phyloP scores from a whole-genome alignment of 345 rosid genomes.

The Gossypium arboreum region DNA sequence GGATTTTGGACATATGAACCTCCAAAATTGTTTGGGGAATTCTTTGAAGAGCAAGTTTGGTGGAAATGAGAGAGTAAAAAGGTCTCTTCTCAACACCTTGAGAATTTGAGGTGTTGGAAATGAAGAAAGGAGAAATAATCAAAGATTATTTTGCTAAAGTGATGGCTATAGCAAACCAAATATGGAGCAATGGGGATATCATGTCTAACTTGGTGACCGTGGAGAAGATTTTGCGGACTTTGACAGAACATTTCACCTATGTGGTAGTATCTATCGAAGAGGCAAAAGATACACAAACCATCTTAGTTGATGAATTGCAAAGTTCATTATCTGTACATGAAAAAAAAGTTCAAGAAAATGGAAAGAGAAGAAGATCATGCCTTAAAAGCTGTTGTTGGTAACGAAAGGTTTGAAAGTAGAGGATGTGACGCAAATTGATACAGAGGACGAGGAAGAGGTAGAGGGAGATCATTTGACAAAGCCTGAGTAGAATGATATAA shows the following conservation, averaged over 20 bases:
- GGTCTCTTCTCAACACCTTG: neutral
- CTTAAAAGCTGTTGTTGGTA: neutral
- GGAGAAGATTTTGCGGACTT: too few species aligned
- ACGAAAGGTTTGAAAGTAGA: neutral
- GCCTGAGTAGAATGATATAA: neutral
- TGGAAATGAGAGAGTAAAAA: neutral
- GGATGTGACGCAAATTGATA: neutral
- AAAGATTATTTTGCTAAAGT: too few species aligned
- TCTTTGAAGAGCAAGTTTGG: too few species aligned
- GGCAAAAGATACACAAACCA: neutral
- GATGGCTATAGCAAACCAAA: too few species aligned
- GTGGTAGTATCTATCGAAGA: too few species aligned
- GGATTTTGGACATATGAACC: too few species aligned
- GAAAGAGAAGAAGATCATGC: neutral
- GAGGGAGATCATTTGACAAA: neutral
- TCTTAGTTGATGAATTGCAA: neutral
- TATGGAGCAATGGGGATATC: too few species aligned
- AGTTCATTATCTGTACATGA: neutral
- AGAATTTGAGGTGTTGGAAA: neutral
- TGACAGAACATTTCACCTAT: too few species aligned
- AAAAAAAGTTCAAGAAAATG: neutral
- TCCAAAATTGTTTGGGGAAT: too few species aligned
- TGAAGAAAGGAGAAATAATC: too few species aligned
- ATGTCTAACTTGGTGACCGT: too few species aligned
- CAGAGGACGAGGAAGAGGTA: neutral